Evolutionary conservation across 164 flowering plant genomes (phyloP).

Genomic region (Magnolia officinalis): DNA sequence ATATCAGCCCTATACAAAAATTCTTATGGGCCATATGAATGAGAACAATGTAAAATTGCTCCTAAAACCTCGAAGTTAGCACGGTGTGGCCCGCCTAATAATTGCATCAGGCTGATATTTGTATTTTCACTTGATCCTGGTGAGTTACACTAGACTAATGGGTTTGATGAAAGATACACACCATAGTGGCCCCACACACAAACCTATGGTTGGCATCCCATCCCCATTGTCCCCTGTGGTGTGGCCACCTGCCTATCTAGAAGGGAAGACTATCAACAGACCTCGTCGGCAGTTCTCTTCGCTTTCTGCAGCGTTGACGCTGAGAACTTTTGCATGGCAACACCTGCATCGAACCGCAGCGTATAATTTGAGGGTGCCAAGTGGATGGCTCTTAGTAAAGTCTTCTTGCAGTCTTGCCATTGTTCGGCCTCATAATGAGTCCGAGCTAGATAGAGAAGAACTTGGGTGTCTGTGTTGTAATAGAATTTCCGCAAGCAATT

Average conservation of each 20-base stretch:
- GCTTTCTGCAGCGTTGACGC: slow-evolving; percentile 81
- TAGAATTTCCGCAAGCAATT: slow-evolving; percentile 91
- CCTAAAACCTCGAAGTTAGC: no score
- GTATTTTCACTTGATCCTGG: no score
- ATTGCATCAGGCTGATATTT: no score
- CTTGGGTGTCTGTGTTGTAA: slow-evolving; percentile 76
- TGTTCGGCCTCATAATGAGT: slow-evolving; percentile 99
- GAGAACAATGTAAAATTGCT: no score
- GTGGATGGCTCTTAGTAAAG: slow-evolving; percentile 89
- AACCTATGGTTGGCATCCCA: no score
- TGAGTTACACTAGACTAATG: no score
- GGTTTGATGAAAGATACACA: no score
- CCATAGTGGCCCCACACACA: no score
- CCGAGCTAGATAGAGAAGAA: slow-evolving; percentile 88
- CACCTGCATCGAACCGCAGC: slow-evolving; percentile 88
- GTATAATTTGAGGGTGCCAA: slow-evolving; percentile 93
- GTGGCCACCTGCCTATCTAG: neutral
- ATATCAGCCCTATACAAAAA: no score
- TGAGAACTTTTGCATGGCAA: slow-evolving; percentile 90
- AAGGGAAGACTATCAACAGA: slow-evolving; percentile 13
- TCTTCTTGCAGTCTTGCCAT: slow-evolving; percentile 95
- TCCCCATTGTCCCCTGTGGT: no score
- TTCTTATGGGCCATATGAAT: no score
- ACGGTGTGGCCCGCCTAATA: no score
- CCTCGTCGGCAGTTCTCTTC: slow-evolving; percentile 94